Conservation (phyloP, 1,139 yeast species). For the Pichia sp. region DNA sequence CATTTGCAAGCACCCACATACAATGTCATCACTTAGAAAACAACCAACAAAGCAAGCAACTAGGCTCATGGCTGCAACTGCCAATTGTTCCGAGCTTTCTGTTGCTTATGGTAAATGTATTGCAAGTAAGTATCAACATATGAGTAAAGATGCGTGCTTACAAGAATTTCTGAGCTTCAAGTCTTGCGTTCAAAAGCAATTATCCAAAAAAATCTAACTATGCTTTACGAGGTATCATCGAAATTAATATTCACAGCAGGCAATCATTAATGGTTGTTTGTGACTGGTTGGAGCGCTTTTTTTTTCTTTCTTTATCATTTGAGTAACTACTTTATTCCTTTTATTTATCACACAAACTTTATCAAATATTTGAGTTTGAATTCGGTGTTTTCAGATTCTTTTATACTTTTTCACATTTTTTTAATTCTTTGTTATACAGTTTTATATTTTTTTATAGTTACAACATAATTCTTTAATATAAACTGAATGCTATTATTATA, state of each 20-base stretch:
- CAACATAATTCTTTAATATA: not conserved
- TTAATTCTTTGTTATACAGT: not conserved
- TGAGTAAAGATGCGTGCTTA: constrained; percentile 50
- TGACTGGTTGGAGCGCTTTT: not conserved
- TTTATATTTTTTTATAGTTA: too few relatives aligned
- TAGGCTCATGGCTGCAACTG: constrained; percentile 25
- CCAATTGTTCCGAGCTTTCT: constrained; percentile 26
- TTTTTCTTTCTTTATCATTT: not conserved
- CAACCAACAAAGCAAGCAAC: constrained; percentile 25
- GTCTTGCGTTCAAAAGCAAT: constrained; percentile 43
- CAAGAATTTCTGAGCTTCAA: constrained; percentile 52
- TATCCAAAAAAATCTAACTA: constrained; percentile 20
- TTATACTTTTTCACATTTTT: not conserved
- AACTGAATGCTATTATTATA: not conserved
- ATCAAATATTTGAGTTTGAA: not conserved
- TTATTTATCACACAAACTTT: too few relatives aligned
- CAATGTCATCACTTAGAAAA: constrained; percentile 12
- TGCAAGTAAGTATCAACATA: constrained; percentile 46
- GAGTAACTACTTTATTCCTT: too few relatives aligned
- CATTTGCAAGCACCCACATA: not conserved
- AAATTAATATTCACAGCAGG: not conserved
- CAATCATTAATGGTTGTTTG: not conserved
- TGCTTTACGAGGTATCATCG: not conserved
- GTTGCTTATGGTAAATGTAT: constrained; percentile 56
- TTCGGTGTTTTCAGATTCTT: not conserved